phyloP scores from a whole-genome alignment of 1,284 basidiomycete species.

The Naganishia liquefaciens region DNA sequence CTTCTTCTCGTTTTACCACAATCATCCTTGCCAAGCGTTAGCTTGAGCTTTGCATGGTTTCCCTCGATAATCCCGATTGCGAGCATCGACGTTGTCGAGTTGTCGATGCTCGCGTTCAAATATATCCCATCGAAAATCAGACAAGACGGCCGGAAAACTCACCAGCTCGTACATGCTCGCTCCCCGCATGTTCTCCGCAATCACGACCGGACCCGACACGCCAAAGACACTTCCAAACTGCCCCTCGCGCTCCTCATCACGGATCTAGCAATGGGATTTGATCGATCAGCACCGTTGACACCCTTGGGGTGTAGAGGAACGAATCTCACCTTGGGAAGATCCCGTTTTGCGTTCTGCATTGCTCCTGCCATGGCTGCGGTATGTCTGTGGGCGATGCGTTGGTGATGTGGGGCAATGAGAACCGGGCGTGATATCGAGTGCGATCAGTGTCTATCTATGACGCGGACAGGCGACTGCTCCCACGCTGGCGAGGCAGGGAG shows the following conservation, averaged over 20 bases:
- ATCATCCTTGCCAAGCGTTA: too few relatives aligned
- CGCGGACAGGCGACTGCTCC: background rate
- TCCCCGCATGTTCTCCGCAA: constrained; percentile 93
- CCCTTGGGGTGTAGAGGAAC: constrained; percentile 1
- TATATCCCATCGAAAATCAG: background rate
- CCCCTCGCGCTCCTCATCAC: constrained; percentile 85
- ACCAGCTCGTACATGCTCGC: constrained; percentile 95
- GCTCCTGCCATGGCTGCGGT: constrained; percentile 68
- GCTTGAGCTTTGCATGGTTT: too few relatives aligned
- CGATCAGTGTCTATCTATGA: background rate
- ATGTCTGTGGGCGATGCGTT: background rate
- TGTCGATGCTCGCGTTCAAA: too few relatives aligned
- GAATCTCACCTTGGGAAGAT: constrained; percentile 65
- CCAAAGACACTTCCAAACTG: constrained; percentile 68
- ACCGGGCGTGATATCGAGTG: too few relatives aligned
- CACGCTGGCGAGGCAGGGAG: background rate
- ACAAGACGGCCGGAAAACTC: constrained; percentile 18
- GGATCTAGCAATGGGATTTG: constrained; percentile 57
- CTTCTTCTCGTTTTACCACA: too few relatives aligned
- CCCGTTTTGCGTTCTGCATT: constrained; percentile 81
- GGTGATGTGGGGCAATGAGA: background rate
- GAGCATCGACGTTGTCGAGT: too few relatives aligned
- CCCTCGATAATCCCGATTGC: too few relatives aligned
- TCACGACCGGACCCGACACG: constrained; percentile 89
- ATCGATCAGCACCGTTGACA: background rate